Conservation (phyloP, 495 filamentous ascomycete genomes). For the Aspergillus kassunensis region DNA sequence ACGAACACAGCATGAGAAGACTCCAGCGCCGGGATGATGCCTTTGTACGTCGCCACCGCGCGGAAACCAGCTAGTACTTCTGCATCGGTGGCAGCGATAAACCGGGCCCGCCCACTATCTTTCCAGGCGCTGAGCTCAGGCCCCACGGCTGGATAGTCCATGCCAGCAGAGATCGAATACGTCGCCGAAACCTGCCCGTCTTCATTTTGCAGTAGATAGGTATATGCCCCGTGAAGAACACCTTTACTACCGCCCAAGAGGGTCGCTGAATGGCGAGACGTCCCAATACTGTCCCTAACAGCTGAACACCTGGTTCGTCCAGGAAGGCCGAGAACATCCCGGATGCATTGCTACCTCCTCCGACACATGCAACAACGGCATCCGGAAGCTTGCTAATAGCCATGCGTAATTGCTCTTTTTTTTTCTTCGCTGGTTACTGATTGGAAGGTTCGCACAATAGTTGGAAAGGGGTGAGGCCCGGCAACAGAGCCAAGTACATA, state of each 20-base stretch:
- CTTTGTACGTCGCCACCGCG: slow-evolving; percentile 77
- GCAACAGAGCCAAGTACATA: slow-evolving; percentile 96
- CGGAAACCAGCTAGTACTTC: slow-evolving; percentile 89
- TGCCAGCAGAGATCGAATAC: slow-evolving; percentile 90
- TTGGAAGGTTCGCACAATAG: slow-evolving; percentile 94
- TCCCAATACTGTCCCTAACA: slow-evolving; percentile 90
- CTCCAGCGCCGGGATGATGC: slow-evolving; percentile 95
- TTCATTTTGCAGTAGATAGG: slow-evolving; percentile 87
- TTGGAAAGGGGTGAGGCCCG: slow-evolving; percentile 92
- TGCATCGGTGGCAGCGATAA: slow-evolving; percentile 87
- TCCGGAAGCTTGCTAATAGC: slow-evolving; percentile 93
- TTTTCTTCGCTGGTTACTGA: slow-evolving; percentile 91
- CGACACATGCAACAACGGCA: slow-evolving; percentile 93
- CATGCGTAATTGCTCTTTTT: slow-evolving; percentile 75
- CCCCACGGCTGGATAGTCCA: slow-evolving; percentile 96
- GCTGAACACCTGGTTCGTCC: slow-evolving; percentile 79
- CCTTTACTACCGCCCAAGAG: slow-evolving; percentile 84
- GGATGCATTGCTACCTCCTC: slow-evolving; percentile 84
- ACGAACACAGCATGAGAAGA: slow-evolving; percentile 90
- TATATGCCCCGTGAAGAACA: slow-evolving; percentile 91
- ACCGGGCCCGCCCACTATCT: slow-evolving; percentile 77
- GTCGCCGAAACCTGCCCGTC: slow-evolving; percentile 92
- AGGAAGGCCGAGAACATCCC: slow-evolving; percentile 98
- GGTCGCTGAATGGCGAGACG: slow-evolving; percentile 81
- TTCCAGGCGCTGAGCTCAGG: slow-evolving; percentile 95